phyloP scores from a whole-genome alignment of 106 monocot genomes.

The Narthecium ossifragum region DNA sequence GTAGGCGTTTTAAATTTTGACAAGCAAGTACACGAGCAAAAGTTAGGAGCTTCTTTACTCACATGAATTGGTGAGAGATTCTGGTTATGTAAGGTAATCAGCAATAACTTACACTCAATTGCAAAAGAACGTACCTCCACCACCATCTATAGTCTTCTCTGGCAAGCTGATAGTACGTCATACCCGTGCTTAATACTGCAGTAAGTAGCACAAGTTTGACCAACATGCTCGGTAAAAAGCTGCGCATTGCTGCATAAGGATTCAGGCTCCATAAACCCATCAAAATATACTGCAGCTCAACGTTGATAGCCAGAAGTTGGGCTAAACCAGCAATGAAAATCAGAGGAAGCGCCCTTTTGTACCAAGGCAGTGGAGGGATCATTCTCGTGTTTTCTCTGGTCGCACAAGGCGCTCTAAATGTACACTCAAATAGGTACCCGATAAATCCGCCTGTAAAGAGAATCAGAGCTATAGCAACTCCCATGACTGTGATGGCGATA shows the following conservation, averaged over 20 bases:
- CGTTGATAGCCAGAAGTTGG: slow-evolving; percentile 11
- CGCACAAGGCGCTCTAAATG: slow-evolving; percentile 11
- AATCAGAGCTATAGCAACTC: slow-evolving; percentile 2
- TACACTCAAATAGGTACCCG: slow-evolving; percentile 7
- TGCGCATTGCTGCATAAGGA: slow-evolving; percentile 11
- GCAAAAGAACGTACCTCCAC: slow-evolving; percentile 21
- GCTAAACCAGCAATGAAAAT: slow-evolving; percentile 15
- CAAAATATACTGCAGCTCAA: slow-evolving; percentile 14
- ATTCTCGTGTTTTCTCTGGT: slow-evolving; percentile 10
- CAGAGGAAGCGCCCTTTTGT: slow-evolving; percentile 5
- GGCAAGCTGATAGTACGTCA: slow-evolving; percentile 19
- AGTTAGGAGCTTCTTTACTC: too few species aligned
- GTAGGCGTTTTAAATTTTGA: too few species aligned
- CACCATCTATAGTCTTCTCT: slow-evolving; percentile 17
- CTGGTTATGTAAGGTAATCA: too few species aligned
- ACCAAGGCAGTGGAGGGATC: slow-evolving; percentile 14
- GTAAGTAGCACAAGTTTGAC: slow-evolving; percentile 12
- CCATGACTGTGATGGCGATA: slow-evolving; percentile 10
- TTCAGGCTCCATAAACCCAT: slow-evolving; percentile 10
- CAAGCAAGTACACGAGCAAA: too few species aligned
- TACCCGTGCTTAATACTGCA: slow-evolving; percentile 10
- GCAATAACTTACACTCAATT: too few species aligned
- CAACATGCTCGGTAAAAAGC: slow-evolving; percentile 10
- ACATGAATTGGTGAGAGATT: too few species aligned
- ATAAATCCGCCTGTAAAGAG: slow-evolving; percentile 13